phyloP scores from a whole-genome alignment of 176 grass and related monocot genomes.

The Sorghum bicolor region Sorghum_bicolor_NCBIv3 NC_012876.2:10252501-10253000 shows the following conservation, averaged over 20 bases:
- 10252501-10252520: background rate
- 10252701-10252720: conserved; percentile 5
- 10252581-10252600: background rate
- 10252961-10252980: background rate
- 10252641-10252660: background rate
- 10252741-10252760: background rate
- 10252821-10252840: conserved; percentile 8
- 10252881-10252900: background rate
- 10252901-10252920: background rate
- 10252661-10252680: conserved; percentile 41
- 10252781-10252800: conserved; percentile 3
- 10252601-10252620: conserved; percentile 1
- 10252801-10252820: background rate
- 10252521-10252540: conserved; percentile 12
- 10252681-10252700: conserved; percentile 18
- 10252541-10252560: conserved; percentile 12
- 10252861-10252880: background rate
- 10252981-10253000: background rate
- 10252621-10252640: background rate
- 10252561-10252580: conserved; percentile 7
- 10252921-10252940: background rate
- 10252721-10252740: conserved; percentile 9
- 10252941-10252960: background rate
- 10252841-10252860: background rate
- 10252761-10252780: background rate